These are phyloP conservation scores for Fusarium haematococcum DNA, from an alignment of 2,329 filamentous ascomycete genomes.

Conservation along the genomic window DNA sequence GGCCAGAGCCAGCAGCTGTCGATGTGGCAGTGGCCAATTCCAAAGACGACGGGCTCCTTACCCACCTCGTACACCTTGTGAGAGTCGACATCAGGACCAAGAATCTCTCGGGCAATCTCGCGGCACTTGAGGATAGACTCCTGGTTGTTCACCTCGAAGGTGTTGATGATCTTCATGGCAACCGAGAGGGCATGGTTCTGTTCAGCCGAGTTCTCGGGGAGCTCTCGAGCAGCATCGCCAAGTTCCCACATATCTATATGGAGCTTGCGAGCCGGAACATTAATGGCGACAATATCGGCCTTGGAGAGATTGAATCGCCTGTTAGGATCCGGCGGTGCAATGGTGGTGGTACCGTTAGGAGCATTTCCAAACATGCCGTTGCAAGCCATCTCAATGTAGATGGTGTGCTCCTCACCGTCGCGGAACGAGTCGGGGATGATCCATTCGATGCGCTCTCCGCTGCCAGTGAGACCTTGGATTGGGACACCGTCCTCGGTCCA, in stretches of 20 bases:
- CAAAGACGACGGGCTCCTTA: slow-evolving; percentile 82
- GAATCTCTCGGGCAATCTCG: slow-evolving; percentile 83
- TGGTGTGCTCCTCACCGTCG: slow-evolving; percentile 86
- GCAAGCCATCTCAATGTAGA: slow-evolving; percentile 99
- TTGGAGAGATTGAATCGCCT: slow-evolving; percentile 80
- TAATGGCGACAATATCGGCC: slow-evolving; percentile 90
- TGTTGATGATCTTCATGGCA: slow-evolving; percentile 89
- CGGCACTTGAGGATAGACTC: slow-evolving; percentile 83
- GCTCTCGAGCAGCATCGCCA: slow-evolving; percentile 90
- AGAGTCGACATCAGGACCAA: slow-evolving; percentile 85
- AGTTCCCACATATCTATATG: slow-evolving; percentile 98
- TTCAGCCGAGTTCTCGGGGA: slow-evolving; percentile 88
- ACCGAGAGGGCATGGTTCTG: slow-evolving; percentile 87
- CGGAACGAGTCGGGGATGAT: slow-evolving; percentile 84
- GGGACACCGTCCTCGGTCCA: slow-evolving; percentile 93
- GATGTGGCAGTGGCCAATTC: slow-evolving; percentile 96
- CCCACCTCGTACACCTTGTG: slow-evolving; percentile 84
- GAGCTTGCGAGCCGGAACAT: slow-evolving; percentile 84
- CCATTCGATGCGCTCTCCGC: slow-evolving; percentile 91
- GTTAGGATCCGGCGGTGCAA: slow-evolving; percentile 90
- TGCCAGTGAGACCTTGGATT: slow-evolving; percentile 90
- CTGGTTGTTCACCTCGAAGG: slow-evolving; percentile 84
- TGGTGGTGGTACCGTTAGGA: slow-evolving; percentile 78
- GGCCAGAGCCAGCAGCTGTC: slow-evolving; percentile 99
- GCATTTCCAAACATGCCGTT: slow-evolving; percentile 99